Conservation (phyloP, 2,329 filamentous ascomycete genomes). For the Fonsecaea pugnacius region DNA sequence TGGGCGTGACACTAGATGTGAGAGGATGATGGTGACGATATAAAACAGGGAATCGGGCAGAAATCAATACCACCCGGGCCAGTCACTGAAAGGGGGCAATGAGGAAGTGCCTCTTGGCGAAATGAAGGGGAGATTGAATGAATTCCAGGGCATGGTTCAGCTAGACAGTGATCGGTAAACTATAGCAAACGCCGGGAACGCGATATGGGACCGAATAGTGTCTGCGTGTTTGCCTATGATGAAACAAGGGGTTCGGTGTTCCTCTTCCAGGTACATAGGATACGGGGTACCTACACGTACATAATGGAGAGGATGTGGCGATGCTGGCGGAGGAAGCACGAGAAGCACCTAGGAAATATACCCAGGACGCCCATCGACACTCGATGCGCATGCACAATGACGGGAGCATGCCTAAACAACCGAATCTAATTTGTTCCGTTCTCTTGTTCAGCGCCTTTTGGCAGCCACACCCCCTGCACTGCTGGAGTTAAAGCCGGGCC, state of each 20-base stretch:
- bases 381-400: not conserved
- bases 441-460: not conserved
- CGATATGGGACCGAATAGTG: not conserved
- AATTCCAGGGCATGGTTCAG: not conserved
- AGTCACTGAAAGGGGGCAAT: slow-evolving; percentile 3
- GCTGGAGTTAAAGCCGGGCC: not conserved
- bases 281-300: no score
- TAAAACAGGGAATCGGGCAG: slow-evolving; percentile 16
- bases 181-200: not conserved
- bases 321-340: not conserved
- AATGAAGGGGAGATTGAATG: not conserved
- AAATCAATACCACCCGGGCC: not conserved
- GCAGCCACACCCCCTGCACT: slow-evolving; percentile 3
- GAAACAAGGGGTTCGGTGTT: not conserved
- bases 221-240: not conserved
- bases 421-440: not conserved
- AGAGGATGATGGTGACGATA: slow-evolving; percentile 1
- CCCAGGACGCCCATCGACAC: not conserved
- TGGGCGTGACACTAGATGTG: not conserved
- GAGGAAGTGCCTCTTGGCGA: slow-evolving; percentile 1
- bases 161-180: not conserved
- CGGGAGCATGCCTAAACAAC: not conserved
- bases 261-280: not conserved
- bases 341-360: no score
- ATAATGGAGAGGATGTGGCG: not conserved